Base-by-base conservation (phyloP, 1,139 yeast species). In the Blastobotrys illinoisensis region DNA sequence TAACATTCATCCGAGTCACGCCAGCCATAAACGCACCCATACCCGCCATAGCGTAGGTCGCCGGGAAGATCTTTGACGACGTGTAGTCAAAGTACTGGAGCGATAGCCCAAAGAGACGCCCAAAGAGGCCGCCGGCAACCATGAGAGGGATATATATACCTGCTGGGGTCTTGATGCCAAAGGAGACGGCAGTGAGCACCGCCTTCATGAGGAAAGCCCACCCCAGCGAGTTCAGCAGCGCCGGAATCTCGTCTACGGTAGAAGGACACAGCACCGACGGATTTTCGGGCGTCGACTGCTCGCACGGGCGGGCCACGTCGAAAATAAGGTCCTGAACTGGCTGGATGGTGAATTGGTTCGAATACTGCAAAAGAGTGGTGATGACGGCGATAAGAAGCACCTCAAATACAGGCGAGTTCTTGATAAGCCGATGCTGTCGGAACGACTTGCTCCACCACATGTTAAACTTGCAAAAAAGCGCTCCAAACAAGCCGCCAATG, bases 21-120 rank as follows among this genome's bases (percentile, higher is more conserved):
- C 87, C 87, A 0, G 86, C 87, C 83, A 82, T 80, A 58, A 81
- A 81, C 1, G 86, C 83, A 3, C 86, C 87, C 0, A 86, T 86
- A 9, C 83, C 79, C 1, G 82, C 81, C 82, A 82, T 80, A 3
- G 86, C 79, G 65, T 82, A 82, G n/a, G 81, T 79, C 0, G 86
- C 87, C 56, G 81, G 72, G 57, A 65, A 80, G 58, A 48, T 57
- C 9, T 48, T 45, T 21, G 48, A 13, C 14, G 46, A 24, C 59
- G 61, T 13, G 56, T 62, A 45, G 46, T 74, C 74, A 5, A 73
- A 44, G 66, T 73, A 77, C 57, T 79, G 80, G 18, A 81, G 64
- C n/a, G 67, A 44, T 71, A 79, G 73, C 1, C 82, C 82, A 56
- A 80, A 72, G 5, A 79, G 66, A 24, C 86, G 66, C 0, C 88